Evolutionary conservation across 108 stramenopile genomes (phyloP), one percentile per base, ranked within the genome.

Genomic region (Cyclotella distinguenda): DNA sequence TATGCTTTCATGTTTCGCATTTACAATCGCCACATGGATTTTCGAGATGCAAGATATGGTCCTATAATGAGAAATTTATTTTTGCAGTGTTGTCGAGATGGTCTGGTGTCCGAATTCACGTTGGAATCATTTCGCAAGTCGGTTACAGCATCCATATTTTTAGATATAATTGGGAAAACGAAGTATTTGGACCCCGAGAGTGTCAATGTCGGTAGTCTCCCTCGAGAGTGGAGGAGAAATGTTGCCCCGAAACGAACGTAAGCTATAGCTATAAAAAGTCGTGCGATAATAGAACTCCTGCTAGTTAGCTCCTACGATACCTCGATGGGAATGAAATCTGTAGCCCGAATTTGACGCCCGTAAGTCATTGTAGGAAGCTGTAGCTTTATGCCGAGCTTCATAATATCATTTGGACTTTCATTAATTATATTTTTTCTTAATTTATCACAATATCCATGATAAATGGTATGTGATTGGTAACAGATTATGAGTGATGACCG

Each of bases 1-100:
- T 76, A 68, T 63, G 58, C 74, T 6, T 76, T 62, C 66, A 76
- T 76, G 74, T 76, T 76, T 23, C n/a, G 42, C 33, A 56, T 61
- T 33, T 76, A 66, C 25, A 67, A 55, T 47, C 61, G 39, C 6
- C 74, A 76, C 39, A 48, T 76, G 74, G 36, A 68, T 43, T 76
- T 68, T 36, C 36, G 36, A 22, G 66, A 76, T 36, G 27, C 27
- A 8, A 60, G 74, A 52, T 68, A 76, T 51, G 32, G 59, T 19
- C 27, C 49, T 31, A 32, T 76, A 49, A 67, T 68, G 45, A 13
- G 15, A 15, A 68, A 38, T 32, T 30, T 76, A 30, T 76, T 66
- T 66, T 43, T 25, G 36, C 61, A 62, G 18, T 76, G 74, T 60
- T 63, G 60, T 25, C 56, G 36, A 12, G 74, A 76, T 58, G 74